phyloP scores from a whole-genome alignment of 441 rosid species.

The Pelargonium cotyledonis region DNA sequence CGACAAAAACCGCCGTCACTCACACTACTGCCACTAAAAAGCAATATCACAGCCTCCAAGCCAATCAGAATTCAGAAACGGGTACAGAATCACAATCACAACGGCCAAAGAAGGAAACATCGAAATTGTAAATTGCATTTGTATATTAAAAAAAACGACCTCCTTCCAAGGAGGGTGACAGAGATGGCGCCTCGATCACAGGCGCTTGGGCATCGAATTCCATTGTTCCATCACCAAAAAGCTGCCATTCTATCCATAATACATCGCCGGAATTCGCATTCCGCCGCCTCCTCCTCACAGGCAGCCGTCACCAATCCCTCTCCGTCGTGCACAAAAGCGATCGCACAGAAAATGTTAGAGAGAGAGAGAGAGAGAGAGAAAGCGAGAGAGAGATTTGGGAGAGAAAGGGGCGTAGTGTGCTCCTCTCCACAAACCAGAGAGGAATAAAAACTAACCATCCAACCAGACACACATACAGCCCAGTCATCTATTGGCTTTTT shows the following conservation, averaged over 20 bases:
- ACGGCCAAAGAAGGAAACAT: not conserved
- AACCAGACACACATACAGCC: not conserved
- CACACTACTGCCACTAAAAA: not conserved
- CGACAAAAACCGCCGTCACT: conserved; percentile 4
- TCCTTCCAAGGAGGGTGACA: conserved; percentile 51
- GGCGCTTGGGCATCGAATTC: conserved; percentile 51
- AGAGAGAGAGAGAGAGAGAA: conserved; percentile 9
- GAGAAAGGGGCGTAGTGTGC: conserved; percentile 31
- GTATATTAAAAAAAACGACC: conserved; percentile 26
- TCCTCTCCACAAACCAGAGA: conserved; percentile 48
- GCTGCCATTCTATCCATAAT: conserved; percentile 5
- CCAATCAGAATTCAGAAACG: no score
- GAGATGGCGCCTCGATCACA: conserved; percentile 41
- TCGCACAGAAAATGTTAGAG: not conserved
- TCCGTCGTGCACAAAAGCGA: not conserved
- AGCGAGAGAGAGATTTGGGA: conserved; percentile 12
- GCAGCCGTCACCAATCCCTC: not conserved
- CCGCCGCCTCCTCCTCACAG: conserved; percentile 18
- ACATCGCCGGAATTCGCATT: conserved; percentile 33
- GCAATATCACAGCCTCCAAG: not conserved
- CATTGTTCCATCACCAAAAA: conserved; percentile 49
- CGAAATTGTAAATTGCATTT: conserved; percentile 1
- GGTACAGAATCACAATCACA: no score
- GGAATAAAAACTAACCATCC: conserved; percentile 35
- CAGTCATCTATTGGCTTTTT: not conserved